Evolutionary conservation across 2,329 filamentous ascomycete species (phyloP), one percentile per base, ranked within the genome.

Genomic region (Microcyclospora tardicrescens): DNA sequence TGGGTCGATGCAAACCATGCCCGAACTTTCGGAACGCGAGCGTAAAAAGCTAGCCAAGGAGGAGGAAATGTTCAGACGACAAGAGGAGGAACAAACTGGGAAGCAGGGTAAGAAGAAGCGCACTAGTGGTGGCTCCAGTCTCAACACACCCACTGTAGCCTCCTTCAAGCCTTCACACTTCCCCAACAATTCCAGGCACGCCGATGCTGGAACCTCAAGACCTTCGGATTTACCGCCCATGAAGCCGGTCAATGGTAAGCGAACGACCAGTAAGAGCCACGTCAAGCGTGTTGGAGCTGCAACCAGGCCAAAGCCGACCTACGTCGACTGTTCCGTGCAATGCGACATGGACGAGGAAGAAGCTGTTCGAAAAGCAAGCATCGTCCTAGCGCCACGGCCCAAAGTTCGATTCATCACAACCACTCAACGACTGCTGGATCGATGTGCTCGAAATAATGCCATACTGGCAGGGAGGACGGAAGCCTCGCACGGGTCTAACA

Each of bases 11-110:
- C 45, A 45, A 12, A 57, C 60, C 19, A 48, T 57, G 36, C 55
- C 65, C 2, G 74, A 75, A 44, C 62, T 78, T 44, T 78, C 75
- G 2, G 74, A 72, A 43, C 67, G 75, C 5, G 75, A 79, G 48
- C 69, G 69, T 50, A 71, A 74, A 42, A 79, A 79, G 56, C 65
- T 79, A 34, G 72, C 73, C 38, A 73, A 74, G 39, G 71, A 73
- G 32, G 75, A 79, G 49, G 72, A 72, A 46, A 68, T 77, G 42
- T 78, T 78, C 44, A 68, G 74, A 45, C 68, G 74, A 48, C 62
- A 76, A 44, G 75, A 77, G 48, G 71, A 77, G 43, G 71, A 73
- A 47, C 65, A 69, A 41, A 62, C 65, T 27, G 68, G 67, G 39
- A 53, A 53, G 43, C 49, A 51, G 39, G 68, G 64, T 46, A 71